Percentiles rank a stretch among this genome's conserved stretches.
phyloP scores from a whole-genome alignment of 2,329 filamentous ascomycete genomes.

The Penicillium sp. region DNA sequence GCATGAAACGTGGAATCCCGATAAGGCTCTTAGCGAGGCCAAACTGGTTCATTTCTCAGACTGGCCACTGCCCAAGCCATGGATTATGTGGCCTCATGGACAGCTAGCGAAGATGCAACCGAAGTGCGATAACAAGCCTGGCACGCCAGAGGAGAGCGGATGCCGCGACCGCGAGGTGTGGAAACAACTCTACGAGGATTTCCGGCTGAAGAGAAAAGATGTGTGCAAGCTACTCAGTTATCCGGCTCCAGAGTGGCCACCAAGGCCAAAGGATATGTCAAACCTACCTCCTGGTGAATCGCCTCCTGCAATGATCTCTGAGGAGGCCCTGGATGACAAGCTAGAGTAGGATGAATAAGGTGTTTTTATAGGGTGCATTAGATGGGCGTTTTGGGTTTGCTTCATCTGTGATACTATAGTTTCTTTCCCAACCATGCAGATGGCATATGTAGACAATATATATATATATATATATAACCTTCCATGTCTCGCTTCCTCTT shows the following conservation, averaged over 20 bases:
- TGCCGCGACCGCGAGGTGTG: conserved; percentile 36
- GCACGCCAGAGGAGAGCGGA: conserved; percentile 32
- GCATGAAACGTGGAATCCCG: conserved; percentile 57
- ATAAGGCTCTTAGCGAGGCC: conserved; percentile 54
- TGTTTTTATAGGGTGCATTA: not conserved
- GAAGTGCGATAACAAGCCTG: conserved; percentile 31
- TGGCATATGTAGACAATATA: not conserved
- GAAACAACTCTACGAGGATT: conserved; percentile 36
- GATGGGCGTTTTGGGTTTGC: conserved; percentile 4
- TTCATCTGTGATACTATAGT: not conserved
- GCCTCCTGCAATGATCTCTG: not conserved
- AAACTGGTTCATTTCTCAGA: conserved; percentile 70
- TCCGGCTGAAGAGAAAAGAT: conserved; percentile 31
- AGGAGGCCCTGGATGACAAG: not conserved
- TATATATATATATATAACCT: not conserved
- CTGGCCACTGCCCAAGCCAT: conserved; percentile 66
- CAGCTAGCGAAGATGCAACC: conserved; percentile 30
- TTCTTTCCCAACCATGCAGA: not conserved
- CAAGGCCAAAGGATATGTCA: conserved; percentile 12
- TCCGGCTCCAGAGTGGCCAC: conserved; percentile 31
- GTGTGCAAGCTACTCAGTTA: conserved; percentile 35
- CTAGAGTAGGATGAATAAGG: not conserved
- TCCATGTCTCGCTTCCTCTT: not conserved
- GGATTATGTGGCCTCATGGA: conserved; percentile 44
- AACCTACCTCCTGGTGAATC: conserved; percentile 9